phyloP scores from a whole-genome alignment of 2,329 filamentous ascomycete genomes.

The Colletotrichum gloeosporioides region DNA sequence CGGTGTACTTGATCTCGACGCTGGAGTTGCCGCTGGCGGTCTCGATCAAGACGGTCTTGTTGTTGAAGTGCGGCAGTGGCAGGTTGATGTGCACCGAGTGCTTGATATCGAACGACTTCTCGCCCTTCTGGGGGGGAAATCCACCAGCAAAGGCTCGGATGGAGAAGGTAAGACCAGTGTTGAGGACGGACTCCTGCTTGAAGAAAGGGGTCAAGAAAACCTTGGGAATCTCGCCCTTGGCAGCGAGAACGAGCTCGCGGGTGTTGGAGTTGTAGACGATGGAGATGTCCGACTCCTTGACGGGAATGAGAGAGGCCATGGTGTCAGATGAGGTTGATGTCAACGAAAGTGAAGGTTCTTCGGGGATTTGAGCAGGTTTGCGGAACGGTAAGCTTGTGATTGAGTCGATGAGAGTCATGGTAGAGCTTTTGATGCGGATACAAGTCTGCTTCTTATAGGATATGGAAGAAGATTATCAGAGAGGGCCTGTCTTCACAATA shows the following conservation, averaged over 20 bases:
- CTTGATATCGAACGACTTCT: not conserved
- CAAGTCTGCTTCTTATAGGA: not conserved
- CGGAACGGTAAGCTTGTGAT: not conserved
- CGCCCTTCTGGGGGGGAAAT: fast-evolving
- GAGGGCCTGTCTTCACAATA: not conserved
- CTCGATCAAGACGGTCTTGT: not conserved
- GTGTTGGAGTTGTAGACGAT: not conserved
- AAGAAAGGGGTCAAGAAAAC: not conserved
- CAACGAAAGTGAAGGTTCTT: not conserved
- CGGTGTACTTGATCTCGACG: slow-evolving; percentile 1
- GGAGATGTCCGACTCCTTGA: not conserved
- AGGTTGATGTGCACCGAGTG: not conserved
- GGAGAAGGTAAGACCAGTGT: not conserved
- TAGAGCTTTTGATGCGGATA: not conserved
- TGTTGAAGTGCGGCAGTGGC: slow-evolving; percentile 1
- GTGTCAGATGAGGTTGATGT: not conserved
- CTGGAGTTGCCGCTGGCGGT: not conserved
- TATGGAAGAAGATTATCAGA: not conserved
- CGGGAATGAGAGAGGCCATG: not conserved
- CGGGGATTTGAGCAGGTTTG: not conserved
- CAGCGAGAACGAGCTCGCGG: not conserved
- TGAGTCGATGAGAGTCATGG: not conserved
- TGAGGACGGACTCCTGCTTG: not conserved
- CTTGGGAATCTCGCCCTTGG: not conserved
- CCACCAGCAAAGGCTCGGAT: not conserved